A percentile compares a stretch with the other conserved stretches of the same genome.
phyloP scores from a whole-genome alignment of 257 asterid genomes.

The Penstemon newberryi region DNA sequence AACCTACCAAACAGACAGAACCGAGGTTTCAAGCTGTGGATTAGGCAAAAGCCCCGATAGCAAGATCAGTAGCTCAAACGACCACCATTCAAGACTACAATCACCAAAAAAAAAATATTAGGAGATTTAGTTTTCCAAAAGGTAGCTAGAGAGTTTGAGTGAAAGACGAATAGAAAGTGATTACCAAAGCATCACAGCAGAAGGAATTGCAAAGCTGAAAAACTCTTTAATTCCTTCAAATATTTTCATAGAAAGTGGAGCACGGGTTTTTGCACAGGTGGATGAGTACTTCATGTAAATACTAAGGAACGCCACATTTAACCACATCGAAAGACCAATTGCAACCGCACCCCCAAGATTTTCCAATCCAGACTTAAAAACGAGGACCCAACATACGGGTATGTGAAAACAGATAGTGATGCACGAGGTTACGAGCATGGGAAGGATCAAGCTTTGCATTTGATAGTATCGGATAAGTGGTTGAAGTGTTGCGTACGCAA shows the following conservation, averaged over 20 bases:
- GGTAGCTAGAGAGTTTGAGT: too few species aligned
- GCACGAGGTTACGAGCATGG: conserved; percentile 58
- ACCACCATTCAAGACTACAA: conserved; percentile 84
- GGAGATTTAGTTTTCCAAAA: too few species aligned
- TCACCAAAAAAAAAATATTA: not conserved
- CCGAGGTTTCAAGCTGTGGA: conserved; percentile 93
- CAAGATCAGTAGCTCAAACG: conserved; percentile 75
- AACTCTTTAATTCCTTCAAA: conserved; percentile 54
- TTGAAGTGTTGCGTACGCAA: conserved; percentile 59
- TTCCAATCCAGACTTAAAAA: conserved; percentile 42
- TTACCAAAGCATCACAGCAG: conserved; percentile 74
- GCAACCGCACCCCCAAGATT: conserved; percentile 61
- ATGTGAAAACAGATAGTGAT: conserved; percentile 55
- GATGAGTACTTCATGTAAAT: conserved; percentile 53
- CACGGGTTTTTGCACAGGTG: conserved; percentile 51
- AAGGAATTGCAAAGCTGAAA: conserved; percentile 64
- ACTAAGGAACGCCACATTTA: conserved; percentile 47
- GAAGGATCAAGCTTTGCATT: conserved; percentile 60
- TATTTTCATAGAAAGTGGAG: conserved; percentile 54
- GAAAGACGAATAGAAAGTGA: too few species aligned
- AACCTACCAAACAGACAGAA: conserved; percentile 74
- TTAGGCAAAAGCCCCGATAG: conserved; percentile 79
- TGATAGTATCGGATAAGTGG: conserved; percentile 57
- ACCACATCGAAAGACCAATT: conserved; percentile 60
- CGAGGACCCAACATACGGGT: conserved; percentile 51